Base-by-base conservation (phyloP, 805 yeast species). In the Starmerella asiatica region DNA sequence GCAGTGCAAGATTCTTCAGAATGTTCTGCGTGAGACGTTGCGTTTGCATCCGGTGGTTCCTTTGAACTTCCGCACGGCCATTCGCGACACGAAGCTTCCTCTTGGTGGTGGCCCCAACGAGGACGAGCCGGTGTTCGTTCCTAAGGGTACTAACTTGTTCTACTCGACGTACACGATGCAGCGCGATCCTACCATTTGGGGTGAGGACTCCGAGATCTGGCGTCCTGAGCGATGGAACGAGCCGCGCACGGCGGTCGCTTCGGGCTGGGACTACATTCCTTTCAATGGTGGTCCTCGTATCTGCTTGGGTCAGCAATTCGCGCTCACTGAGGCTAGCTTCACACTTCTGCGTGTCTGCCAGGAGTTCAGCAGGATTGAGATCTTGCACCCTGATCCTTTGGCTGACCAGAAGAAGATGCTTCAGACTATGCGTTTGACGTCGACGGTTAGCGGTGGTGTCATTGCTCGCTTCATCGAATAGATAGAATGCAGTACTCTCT, bases 231-330 rank as follows among this genome's bases (percentile, higher is more conserved):
- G 75, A 39, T 70, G 75, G 75, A 51, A 49, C 24, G 62, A 61
- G 44, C 45, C 50, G 29, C 43, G 44, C 27, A 28, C 27, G 20
- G 44, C 40, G 27, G 54, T 54, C 32, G 54, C 60, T 27, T 56
- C 60, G 37, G 64, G 67, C 7, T 69, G 73, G 73, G 68, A 65
- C 23, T 69, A 65, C 52, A 54, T 69, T 24, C 73, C 74, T 20
- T 69, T 69, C 56, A 68, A 69, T 48, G 75, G 75, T 33, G 75
- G 75, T 5, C 74, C 75, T 18, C 56, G 75, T 44, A 68, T 70
- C 42, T 70, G 75, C 51, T 57, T 70, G 39, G 75, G 75, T 30
- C 74, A 70, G 57, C 74, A 70, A 54, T 69, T 68, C 54, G 75
- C 75, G 5, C 62, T 70, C 17, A 69, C 73, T 17, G 74, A 70